Evolutionary conservation across 805 yeast genomes (phyloP).

Genomic region (Komagataella pseudopastoris): DNA sequence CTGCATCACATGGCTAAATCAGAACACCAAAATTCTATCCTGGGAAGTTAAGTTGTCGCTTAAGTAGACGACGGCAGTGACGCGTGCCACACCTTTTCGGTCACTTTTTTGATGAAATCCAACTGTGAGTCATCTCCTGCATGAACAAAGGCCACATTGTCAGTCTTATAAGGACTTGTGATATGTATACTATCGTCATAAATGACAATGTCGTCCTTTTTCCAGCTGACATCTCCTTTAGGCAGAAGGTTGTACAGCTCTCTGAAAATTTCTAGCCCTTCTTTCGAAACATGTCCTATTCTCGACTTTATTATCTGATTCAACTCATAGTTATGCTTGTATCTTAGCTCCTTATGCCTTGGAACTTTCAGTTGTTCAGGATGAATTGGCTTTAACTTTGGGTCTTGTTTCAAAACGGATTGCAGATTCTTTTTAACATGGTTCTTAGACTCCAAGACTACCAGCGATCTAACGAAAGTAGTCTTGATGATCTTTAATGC

Average conservation of each 20-base stretch:
- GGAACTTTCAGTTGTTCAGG: constrained; percentile 7
- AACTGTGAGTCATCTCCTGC: constrained; percentile 15
- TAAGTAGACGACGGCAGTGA: neutral
- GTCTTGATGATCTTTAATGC: constrained; percentile 41
- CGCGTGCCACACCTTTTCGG: constrained; percentile 33
- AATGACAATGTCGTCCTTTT: constrained; percentile 21
- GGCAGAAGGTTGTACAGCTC: constrained; percentile 16
- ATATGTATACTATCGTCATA: constrained; percentile 22
- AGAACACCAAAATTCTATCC: neutral
- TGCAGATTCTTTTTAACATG: neutral
- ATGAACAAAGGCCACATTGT: constrained; percentile 13
- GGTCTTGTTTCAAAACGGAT: neutral
- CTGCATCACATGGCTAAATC: neutral
- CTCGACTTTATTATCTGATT: constrained; percentile 8
- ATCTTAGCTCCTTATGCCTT: constrained; percentile 7
- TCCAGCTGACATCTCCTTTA: constrained; percentile 18
- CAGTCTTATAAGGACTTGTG: constrained; percentile 24
- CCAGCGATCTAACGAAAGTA: constrained; percentile 25
- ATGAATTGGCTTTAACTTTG: constrained; percentile 5
- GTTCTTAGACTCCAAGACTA: neutral
- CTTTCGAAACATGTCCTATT: constrained; percentile 9
- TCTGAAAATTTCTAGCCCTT: constrained; percentile 14
- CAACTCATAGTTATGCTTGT: constrained; percentile 10
- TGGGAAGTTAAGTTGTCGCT: neutral
- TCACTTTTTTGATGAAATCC: constrained; percentile 27